phyloP scores from a whole-genome alignment of 257 asterid species.

The Solanum chilense region DNA sequence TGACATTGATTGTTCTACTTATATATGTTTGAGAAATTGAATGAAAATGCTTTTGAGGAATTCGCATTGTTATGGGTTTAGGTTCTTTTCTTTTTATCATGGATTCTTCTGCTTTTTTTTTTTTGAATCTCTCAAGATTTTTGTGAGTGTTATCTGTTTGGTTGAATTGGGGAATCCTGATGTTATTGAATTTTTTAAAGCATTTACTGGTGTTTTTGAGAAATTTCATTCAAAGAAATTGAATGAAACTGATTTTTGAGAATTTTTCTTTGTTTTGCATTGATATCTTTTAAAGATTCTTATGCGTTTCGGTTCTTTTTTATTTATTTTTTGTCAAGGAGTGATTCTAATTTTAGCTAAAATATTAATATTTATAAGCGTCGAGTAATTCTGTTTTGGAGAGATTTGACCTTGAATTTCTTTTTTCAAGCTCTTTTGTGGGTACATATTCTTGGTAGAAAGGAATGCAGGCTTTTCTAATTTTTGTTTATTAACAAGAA shows the following conservation, averaged over 20 bases:
- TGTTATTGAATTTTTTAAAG: too few species aligned
- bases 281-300: background rate
- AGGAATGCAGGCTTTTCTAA: too few species aligned
- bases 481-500: too few species aligned
- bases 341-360: background rate
- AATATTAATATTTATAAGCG: too few species aligned
- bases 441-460: too few species aligned
- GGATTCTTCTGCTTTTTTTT: background rate
- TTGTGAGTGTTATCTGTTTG: too few species aligned
- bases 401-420: background rate
- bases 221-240: too few species aligned
- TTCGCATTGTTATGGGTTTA: background rate
- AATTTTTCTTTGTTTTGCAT: background rate
- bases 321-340: background rate
- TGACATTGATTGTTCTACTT: background rate
- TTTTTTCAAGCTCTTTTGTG: too few species aligned
- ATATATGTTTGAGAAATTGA: background rate
- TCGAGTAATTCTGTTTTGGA: background rate
- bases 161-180: too few species aligned
- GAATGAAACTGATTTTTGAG: background rate
- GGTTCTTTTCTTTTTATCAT: background rate
- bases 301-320: background rate
- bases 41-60: background rate
- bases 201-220: too few species aligned
- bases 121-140: too few species aligned